Base-by-base conservation (phyloP, 2,329 filamentous ascomycete genomes). In the Paecilomyces variotii region DNA sequence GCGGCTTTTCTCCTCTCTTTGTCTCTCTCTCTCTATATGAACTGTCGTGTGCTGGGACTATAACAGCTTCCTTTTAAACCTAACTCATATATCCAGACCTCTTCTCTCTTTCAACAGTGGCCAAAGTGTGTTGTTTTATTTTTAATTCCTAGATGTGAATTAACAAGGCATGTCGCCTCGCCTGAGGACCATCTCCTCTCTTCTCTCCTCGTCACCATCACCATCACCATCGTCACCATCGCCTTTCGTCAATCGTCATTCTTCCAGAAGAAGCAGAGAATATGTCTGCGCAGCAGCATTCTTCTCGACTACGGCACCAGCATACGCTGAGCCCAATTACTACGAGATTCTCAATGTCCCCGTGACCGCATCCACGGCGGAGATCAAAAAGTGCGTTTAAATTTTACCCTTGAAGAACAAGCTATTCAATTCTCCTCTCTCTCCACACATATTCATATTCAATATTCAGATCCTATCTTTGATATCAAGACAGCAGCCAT, bases 291-390 rank as follows among this genome's bases (percentile, higher is more conserved):
- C 50, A 53, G 49, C 57, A 25, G 60, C 49, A 26, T 54, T 56
- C 55, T 65, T 65, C 57, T 62, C 61, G 50, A 56, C 58, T 5
- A 56, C 59, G 7, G 25, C 57, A 4, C n/a, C 53, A n/a, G 30
- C 34, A 14, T 56, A 59, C 35, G 52, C 57, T 65, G 65, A 78
- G 39, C 68, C 74, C 65, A 91, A 86, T 61, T 88, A 96, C 77
- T 99, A 99, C 75, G 88, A 93, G 67, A 86, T 87, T 49, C 82
- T 99, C 56, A 83, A 87, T 50, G 74, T 99, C n/a, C 76, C 84
- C 0, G 80, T 82, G 50, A 82, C 83, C 63, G 92, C 93, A 49
- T 85, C 88, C 14, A 76, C 83, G 0, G 78, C 80, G 7, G 90
- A 96, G 56, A 92, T 97, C 61, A 97, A 97, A 75, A 93, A 89